phyloP scores from a whole-genome alignment of 1,139 yeast genomes.

The Barnettozyma hawaiiensis region DNA sequence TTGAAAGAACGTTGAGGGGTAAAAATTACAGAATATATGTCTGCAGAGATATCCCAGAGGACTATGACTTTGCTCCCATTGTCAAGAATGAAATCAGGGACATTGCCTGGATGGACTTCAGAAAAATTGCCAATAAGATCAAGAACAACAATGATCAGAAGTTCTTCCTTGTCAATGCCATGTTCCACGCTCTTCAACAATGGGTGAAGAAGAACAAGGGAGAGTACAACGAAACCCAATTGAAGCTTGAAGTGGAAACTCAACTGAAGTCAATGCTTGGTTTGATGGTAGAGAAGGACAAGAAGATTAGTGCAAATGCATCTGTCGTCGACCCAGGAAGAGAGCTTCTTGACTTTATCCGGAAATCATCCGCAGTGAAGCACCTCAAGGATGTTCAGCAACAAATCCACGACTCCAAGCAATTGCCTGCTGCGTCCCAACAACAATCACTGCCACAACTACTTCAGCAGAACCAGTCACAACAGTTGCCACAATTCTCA shows the following conservation, averaged over 20 bases:
- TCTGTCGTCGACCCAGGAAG: constrained; percentile 60
- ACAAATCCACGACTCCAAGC: constrained; percentile 9
- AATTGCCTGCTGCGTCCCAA: constrained; percentile 11
- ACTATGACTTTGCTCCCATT: constrained; percentile 64
- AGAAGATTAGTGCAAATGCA: constrained; percentile 18
- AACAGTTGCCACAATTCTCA: constrained; percentile 9
- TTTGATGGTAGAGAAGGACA: constrained; percentile 32
- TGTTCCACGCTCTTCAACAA: constrained; percentile 52
- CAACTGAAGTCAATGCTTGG: constrained; percentile 63
- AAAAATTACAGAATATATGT: constrained; percentile 84
- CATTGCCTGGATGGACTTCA: constrained; percentile 60
- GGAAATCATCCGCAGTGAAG: constrained; percentile 22
- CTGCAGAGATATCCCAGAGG: constrained; percentile 74
- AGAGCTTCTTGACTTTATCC: constrained; percentile 50
- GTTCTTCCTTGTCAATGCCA: constrained; percentile 53
- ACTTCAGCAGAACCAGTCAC: constrained; percentile 6
- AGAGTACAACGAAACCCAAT: constrained; percentile 46
- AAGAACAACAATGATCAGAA: constrained; percentile 35
- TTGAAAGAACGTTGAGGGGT: constrained; percentile 78
- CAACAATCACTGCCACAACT: constrained; percentile 12
- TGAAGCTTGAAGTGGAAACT: constrained; percentile 48
- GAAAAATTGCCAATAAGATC: constrained; percentile 26
- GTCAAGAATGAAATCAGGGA: constrained; percentile 83
- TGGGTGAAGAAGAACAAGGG: constrained; percentile 54
- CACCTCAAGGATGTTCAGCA: constrained; percentile 18